Base-by-base conservation (phyloP, 352 stramenopile genomes). In the Globisporangium mamillatum region DNA sequence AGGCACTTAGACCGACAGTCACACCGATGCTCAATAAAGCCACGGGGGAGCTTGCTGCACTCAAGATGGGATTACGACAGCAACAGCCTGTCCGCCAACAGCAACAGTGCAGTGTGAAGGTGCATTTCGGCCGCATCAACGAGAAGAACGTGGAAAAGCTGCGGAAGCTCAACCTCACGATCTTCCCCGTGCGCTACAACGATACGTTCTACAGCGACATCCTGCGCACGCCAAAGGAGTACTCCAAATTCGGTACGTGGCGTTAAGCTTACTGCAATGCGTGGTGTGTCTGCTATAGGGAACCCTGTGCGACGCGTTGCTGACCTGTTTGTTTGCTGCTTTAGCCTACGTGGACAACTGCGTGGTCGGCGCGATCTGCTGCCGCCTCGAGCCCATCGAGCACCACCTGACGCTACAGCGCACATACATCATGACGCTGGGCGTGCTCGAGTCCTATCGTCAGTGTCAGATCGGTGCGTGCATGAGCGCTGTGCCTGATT, bases 381-480 rank as follows among this genome's bases (percentile, higher is more conserved):
- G 91, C 67, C 85, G 91, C 32, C 66, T 96, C 52, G 91, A 98
- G 75, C 65, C 65, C 3, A 24, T 81, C 18, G 66, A 77, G 53
- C 38, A 63, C 2, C 44, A 69, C 36, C 55, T 67, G 3, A 52
- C 55, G 3, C 60, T 80, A 55, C 62, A 79, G 46, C 79, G 86
- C 64, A 81, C 95, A 8, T 98, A 98, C 74, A 98, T 99, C 62
- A 98, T 98, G 94, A 98, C 94, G 32, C 80, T 99, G 2, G 94
- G 89, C 25, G 90, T 98, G 12, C 71, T 98, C 32, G 88, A 92
- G 36, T 75, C 81, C 24, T 98, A 98, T 75, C 86, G 93, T 18
- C 82, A 92, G 29, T 79, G 80, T 54, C 76, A 74, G 46, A 91
- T 99, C 70, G 88, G 90, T 68, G 81, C 69, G 63, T 36, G 5